These are phyloP conservation scores for Yamadazyma kanchanaburiensis DNA, from an alignment of 1,139 yeast genomes.

Conservation along the genomic window DNA sequence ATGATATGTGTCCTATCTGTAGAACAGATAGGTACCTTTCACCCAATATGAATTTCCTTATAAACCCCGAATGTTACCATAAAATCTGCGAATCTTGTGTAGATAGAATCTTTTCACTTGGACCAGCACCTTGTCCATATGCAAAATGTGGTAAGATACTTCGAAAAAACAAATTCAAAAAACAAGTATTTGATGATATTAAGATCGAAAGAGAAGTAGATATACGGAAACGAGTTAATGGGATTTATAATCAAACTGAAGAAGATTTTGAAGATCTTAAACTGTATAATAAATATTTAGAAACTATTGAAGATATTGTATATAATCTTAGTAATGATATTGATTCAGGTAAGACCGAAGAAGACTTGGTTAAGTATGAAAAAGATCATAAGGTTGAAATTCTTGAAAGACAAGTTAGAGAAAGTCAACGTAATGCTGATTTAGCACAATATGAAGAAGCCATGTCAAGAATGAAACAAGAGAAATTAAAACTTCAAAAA, in stretches of 20 bases:
- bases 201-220: constrained; percentile 90
- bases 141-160: constrained; percentile 85
- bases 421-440: constrained; percentile 64
- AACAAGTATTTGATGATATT: constrained; percentile 89
- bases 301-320: constrained; percentile 76
- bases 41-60: constrained; percentile 88
- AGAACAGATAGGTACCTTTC: constrained; percentile 91
- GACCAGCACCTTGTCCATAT: constrained; percentile 97
- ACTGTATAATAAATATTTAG: constrained; percentile 74
- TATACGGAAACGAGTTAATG: constrained; percentile 72
- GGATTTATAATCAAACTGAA: constrained; percentile 76
- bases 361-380: constrained; percentile 66
- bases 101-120: constrained; percentile 86
- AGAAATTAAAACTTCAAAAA: constrained; percentile 60
- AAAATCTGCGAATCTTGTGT: constrained; percentile 97
- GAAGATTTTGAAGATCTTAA: constrained; percentile 62
- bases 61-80: constrained; percentile 96
- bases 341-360: constrained; percentile 71
- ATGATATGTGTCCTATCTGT: constrained; percentile 97
- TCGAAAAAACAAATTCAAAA: constrained; percentile 84
- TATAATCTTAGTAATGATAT: constrained; percentile 71
- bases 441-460: constrained; percentile 57
- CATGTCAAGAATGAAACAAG: constrained; percentile 55
- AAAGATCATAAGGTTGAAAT: constrained; percentile 73
- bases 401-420: constrained; percentile 61